These are phyloP conservation scores for Rhynchosporium agropyri DNA, from an alignment of 2,329 filamentous ascomycete genomes.

Conservation along the genomic window DNA sequence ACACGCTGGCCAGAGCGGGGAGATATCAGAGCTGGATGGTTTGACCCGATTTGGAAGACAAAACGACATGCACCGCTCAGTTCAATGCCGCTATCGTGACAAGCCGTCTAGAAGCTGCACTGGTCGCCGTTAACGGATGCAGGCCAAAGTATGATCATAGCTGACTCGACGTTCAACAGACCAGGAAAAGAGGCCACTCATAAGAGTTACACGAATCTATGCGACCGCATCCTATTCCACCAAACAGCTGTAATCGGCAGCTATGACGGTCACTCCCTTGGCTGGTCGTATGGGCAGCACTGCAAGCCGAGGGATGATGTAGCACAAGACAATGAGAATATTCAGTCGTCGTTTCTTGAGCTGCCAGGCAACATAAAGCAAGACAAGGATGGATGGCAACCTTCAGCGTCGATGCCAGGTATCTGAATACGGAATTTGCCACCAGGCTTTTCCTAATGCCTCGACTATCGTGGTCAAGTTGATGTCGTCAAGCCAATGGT, in stretches of 20 bases:
- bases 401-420: not conserved
- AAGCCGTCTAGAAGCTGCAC: conserved; percentile 30
- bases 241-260: not conserved
- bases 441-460: not conserved
- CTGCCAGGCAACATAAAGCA: not conserved
- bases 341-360: not conserved
- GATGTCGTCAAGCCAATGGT: too few species aligned
- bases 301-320: conserved; percentile 1
- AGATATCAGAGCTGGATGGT: conserved; percentile 37
- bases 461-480: not conserved
- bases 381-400: conserved; percentile 3
- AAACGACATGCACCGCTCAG: conserved; percentile 30
- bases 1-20: conserved; percentile 33
- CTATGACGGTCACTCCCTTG: not conserved
- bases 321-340: not conserved
- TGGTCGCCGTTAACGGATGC: conserved; percentile 38
- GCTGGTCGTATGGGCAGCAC: not conserved
- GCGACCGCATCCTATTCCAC: conserved; percentile 5
- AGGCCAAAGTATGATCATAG: conserved; percentile 25
- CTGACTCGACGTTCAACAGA: conserved; percentile 10
- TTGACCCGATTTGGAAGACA: conserved; percentile 41
- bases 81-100: conserved; percentile 21
- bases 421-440: not conserved
- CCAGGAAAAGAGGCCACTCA: conserved; percentile 23
- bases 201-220: conserved; percentile 6